phyloP scores from a whole-genome alignment of 768 basidiomycete genomes.

The Leccinum ochraceum region DNA sequence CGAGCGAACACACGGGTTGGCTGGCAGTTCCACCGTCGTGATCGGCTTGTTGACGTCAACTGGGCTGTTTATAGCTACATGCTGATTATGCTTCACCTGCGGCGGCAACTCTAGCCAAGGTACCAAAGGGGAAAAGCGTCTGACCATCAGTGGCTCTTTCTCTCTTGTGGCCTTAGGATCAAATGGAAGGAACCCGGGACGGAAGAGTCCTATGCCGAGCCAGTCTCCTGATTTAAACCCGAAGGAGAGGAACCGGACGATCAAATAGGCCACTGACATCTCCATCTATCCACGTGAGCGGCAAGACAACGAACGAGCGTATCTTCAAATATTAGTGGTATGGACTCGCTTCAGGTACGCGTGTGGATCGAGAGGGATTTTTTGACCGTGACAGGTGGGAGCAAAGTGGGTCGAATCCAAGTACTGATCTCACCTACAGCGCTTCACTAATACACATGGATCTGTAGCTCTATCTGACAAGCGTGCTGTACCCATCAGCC shows the following conservation, averaged over 20 bases:
- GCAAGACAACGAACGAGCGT: background rate
- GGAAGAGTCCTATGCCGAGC: background rate
- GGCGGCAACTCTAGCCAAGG: background rate
- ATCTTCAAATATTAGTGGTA: background rate
- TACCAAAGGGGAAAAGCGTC: background rate
- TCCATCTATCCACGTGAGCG: background rate
- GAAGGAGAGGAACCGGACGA: background rate
- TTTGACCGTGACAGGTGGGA: background rate
- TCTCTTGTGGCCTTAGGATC: constrained; percentile 1
- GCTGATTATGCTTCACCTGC: background rate
- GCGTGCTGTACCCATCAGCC: background rate
- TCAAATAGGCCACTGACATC: background rate
- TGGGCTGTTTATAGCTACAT: background rate
- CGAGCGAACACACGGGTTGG: background rate
- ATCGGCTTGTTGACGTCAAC: background rate
- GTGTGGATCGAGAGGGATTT: constrained; percentile 2
- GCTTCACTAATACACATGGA: background rate
- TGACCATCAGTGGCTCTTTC: background rate
- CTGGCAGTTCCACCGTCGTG: background rate
- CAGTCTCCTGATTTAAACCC: constrained; percentile 6
- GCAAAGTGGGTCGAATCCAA: background rate
- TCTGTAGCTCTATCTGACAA: background rate
- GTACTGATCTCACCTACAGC: background rate
- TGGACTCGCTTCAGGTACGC: constrained; percentile 13
- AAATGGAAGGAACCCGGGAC: background rate